Percentiles rank a stretch among this genome's conserved stretches.
Evolutionary conservation across 2,329 filamentous ascomycete genomes (phyloP).

Genomic region (Dactylonectria macrodidyma): DNA sequence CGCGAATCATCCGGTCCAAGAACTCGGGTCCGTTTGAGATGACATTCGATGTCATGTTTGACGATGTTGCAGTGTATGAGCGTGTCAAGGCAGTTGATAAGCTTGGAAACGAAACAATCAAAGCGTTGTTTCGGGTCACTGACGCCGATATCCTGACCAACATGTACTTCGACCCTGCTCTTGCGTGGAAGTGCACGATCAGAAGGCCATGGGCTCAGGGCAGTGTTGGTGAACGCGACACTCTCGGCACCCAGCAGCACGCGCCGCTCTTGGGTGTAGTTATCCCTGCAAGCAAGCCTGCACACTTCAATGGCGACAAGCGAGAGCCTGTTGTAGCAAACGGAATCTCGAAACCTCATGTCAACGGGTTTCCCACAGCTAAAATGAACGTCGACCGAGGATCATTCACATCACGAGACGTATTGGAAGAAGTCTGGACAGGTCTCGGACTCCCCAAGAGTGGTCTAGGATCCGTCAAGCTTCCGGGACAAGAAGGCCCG

Average conservation of each 20-base stretch:
- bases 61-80: slow-evolving; percentile 51
- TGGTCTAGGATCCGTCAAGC: slow-evolving; percentile 25
- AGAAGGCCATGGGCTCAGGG: slow-evolving; percentile 53
- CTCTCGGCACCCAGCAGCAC: slow-evolving; percentile 57
- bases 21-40: slow-evolving; percentile 62
- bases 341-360: too few relatives aligned
- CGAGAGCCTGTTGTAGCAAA: too few relatives aligned
- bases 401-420: background rate
- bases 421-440: slow-evolving; percentile 35
- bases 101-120: slow-evolving; percentile 53
- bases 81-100: slow-evolving; percentile 54
- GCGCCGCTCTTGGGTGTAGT: slow-evolving; percentile 50
- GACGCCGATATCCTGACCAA: slow-evolving; percentile 50
- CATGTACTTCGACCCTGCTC: slow-evolving; percentile 59
- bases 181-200: slow-evolving; percentile 63
- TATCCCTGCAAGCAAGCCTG: slow-evolving; percentile 22
- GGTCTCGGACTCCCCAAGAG: slow-evolving; percentile 33
- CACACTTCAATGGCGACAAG: too few relatives aligned
- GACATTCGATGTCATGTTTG: slow-evolving; percentile 67
- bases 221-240: slow-evolving; percentile 55
- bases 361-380: too few relatives aligned
- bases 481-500: slow-evolving; percentile 36
- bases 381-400: too few relatives aligned
- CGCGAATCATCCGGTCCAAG: slow-evolving; percentile 51
- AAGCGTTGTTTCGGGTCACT: slow-evolving; percentile 49